Conservation (phyloP, 768 basidiomycete species). For the Crassisporium funariophilum region DNA sequence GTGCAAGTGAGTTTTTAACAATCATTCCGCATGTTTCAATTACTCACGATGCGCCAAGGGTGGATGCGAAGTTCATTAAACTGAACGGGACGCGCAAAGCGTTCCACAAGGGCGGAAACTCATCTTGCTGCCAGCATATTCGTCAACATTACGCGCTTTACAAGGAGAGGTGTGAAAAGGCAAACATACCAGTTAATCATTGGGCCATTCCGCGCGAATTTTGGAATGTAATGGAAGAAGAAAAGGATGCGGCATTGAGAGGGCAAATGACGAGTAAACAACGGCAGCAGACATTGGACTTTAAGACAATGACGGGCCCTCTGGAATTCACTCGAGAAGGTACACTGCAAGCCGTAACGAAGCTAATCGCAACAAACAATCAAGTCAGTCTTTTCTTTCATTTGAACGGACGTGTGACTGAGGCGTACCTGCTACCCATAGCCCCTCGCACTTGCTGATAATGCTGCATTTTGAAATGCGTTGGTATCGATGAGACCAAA, state of each 20-base stretch:
- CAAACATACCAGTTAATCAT: slow-evolving; percentile 14
- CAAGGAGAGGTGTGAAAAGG: slow-evolving; percentile 10
- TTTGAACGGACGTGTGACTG: background rate
- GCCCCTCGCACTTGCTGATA: slow-evolving; percentile 13
- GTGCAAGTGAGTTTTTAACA: slow-evolving; percentile 11
- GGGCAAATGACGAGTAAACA: slow-evolving; percentile 7
- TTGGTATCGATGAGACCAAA: slow-evolving; percentile 7
- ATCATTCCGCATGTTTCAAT: background rate
- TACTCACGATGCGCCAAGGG: slow-evolving; percentile 9
- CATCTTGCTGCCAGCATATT: slow-evolving; percentile 11
- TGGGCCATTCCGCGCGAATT: slow-evolving; percentile 7
- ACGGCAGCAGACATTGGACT: slow-evolving; percentile 6
- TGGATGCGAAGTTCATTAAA: slow-evolving; percentile 8
- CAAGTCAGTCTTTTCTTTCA: slow-evolving; percentile 13
- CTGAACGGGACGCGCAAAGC: slow-evolving; percentile 11
- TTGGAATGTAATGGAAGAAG: slow-evolving; percentile 8
- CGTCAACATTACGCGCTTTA: slow-evolving; percentile 15
- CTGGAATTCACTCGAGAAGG: slow-evolving; percentile 13
- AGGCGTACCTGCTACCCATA: slow-evolving; percentile 3
- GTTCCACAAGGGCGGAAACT: slow-evolving; percentile 15
- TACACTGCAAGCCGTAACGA: slow-evolving; percentile 9
- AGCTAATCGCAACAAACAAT: slow-evolving; percentile 15
- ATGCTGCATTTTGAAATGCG: slow-evolving; percentile 7
- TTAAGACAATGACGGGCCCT: slow-evolving; percentile 5
- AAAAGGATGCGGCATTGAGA: slow-evolving; percentile 3